Percentiles rank a stretch among this genome's conserved stretches.
Conservation (phyloP, 306 rosid species). For the Mucuna pruriens region DNA sequence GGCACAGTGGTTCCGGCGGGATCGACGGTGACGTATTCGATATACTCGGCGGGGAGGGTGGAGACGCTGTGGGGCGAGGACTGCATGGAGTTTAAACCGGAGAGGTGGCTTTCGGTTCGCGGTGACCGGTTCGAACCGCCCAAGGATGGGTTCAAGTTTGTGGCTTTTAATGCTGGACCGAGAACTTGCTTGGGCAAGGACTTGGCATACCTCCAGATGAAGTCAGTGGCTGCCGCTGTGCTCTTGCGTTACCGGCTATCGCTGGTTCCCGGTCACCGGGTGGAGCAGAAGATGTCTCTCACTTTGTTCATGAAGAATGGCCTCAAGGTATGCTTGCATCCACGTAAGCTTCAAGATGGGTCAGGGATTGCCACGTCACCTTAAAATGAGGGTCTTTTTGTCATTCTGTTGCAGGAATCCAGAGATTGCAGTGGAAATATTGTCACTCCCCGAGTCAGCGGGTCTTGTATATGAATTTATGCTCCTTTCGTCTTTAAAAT, state of each 20-base stretch:
- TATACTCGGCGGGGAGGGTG: conserved; percentile 84
- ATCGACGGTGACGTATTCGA: conserved; percentile 88
- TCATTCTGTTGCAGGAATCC: background rate
- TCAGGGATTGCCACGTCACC: conserved; percentile 11
- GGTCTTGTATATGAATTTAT: background rate
- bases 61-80: conserved; percentile 86
- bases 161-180: conserved; percentile 96
- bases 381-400: conserved; percentile 35
- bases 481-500: background rate
- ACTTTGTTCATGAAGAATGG: conserved; percentile 91
- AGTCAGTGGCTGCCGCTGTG: conserved; percentile 88
- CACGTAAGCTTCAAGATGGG: conserved; percentile 63
- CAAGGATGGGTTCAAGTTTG: conserved; percentile 70
- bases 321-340: conserved; percentile 63
- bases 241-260: conserved; percentile 74
- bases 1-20: conserved; percentile 85
- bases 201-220: conserved; percentile 94
- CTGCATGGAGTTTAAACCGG: conserved; percentile 87
- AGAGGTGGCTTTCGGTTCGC: conserved; percentile 71
- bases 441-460: too few relatives aligned
- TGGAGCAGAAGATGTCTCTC: conserved; percentile 94
- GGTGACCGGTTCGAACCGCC: conserved; percentile 83
- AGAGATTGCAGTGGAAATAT: too few relatives aligned
- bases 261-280: conserved; percentile 78
- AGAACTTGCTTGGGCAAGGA: conserved; percentile 94